Conservation (phyloP, 2,329 filamentous ascomycete species). For the Neopestalotiopsis sp. region DNA sequence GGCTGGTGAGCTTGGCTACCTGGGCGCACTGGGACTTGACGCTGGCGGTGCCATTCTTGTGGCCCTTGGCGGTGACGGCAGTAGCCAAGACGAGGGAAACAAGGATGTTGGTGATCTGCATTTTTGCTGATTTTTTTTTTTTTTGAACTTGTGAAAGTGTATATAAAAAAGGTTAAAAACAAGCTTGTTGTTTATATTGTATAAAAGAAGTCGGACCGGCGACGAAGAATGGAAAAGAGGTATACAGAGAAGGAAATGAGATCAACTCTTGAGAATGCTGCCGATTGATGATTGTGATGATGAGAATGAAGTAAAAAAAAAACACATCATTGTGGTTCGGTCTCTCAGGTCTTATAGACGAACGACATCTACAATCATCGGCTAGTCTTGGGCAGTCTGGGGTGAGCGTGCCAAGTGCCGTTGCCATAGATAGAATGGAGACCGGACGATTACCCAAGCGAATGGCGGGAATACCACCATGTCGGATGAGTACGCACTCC, state of each 20-base stretch:
- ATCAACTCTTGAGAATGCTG: constrained; percentile 16
- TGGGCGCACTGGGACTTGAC: constrained; percentile 39
- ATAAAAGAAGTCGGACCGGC: constrained; percentile 21
- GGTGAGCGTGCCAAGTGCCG: neutral
- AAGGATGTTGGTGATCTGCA: constrained; percentile 26
- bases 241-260: constrained; percentile 18
- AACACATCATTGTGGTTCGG: neutral
- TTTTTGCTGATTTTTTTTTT: constrained; percentile 17
- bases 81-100: constrained; percentile 23
- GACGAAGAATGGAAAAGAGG: constrained; percentile 21
- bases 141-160: neutral
- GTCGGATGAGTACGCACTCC: neutral
- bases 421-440: neutral
- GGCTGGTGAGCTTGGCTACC: constrained; percentile 35
- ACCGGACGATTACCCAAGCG: neutral
- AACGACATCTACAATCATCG: too few relatives aligned
- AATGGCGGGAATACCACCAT: neutral
- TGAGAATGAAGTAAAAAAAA: neutral
- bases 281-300: constrained; percentile 15
- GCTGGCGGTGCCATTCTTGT: constrained; percentile 34
- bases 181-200: constrained; percentile 14
- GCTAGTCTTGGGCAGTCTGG: neutral
- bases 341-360: constrained; percentile 8
- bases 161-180: constrained; percentile 3
- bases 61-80: constrained; percentile 33